Conservation (phyloP, 129 eudicot genomes). For the carrot (Daucus carota) region DH1_v3.0 NC_030381.2:44120501-44121000, state of each 20-base stretch:
- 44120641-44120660: neutral
- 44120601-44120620: neutral
- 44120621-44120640: neutral
- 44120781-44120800: neutral
- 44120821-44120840: neutral
- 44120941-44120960: conserved; percentile 16
- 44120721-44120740: conserved; percentile 50
- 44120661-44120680: neutral
- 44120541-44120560: neutral
- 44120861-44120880: neutral
- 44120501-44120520: neutral
- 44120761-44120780: conserved; percentile 46
- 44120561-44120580: neutral
- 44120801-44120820: neutral
- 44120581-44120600: neutral
- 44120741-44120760: conserved; percentile 62
- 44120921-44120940: conserved; percentile 18
- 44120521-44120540: neutral
- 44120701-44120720: neutral
- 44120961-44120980: conserved; percentile 14
- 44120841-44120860: too few species aligned
- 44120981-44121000: conserved; percentile 14
- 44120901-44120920: conserved; percentile 16
- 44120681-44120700: neutral
- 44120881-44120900: neutral